Conservation (phyloP, 495 filamentous ascomycete species). For the Neurospora terricola region DNA sequence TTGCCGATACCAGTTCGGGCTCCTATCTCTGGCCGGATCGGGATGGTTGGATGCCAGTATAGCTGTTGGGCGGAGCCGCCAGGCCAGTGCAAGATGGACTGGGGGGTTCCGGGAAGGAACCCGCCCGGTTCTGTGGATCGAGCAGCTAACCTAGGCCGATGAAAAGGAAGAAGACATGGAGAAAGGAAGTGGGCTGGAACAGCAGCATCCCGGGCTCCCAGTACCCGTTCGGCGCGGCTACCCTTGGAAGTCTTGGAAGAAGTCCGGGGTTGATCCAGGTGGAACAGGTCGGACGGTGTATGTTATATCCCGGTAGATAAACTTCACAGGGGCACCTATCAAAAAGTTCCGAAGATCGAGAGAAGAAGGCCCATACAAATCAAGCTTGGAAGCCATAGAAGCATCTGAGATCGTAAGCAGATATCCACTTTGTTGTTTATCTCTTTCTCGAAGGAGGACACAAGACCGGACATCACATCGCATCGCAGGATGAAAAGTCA, state of each 20-base stretch:
- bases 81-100: background rate
- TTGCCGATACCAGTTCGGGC: background rate
- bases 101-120: background rate
- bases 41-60: background rate
- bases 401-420: background rate
- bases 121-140: background rate
- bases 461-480: background rate
- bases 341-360: background rate
- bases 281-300: background rate
- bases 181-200: background rate
- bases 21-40: background rate
- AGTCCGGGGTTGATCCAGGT: background rate
- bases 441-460: background rate
- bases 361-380: background rate
- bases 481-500: too few relatives aligned
- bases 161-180: background rate
- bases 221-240: background rate
- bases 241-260: background rate
- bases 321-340: background rate
- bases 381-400: background rate
- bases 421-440: background rate
- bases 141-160: background rate
- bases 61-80: background rate
- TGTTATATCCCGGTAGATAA: background rate
- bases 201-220: background rate